Conservation (phyloP, 2,329 filamentous ascomycete species). For the Gremmenia infestans region DNA sequence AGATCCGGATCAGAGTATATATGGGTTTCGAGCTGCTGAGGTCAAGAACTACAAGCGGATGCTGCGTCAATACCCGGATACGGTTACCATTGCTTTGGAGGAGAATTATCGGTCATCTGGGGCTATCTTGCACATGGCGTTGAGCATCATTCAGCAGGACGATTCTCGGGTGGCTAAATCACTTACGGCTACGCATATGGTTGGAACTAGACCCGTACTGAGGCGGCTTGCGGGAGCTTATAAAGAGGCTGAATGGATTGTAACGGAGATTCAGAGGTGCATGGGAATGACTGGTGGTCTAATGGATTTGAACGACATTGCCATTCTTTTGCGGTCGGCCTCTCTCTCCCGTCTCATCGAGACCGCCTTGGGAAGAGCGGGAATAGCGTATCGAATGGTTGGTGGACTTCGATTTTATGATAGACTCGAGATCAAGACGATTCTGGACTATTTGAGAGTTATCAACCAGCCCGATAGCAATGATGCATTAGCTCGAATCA, state of each 20-base stretch:
- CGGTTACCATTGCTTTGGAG: constrained; percentile 78
- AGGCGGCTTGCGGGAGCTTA: constrained; percentile 65
- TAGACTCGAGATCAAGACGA: constrained; percentile 76
- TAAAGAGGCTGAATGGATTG: constrained; percentile 82
- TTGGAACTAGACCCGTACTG: constrained; percentile 75
- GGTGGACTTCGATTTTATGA: constrained; percentile 91
- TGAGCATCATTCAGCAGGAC: constrained; percentile 89
- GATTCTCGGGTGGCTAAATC: constrained; percentile 72
- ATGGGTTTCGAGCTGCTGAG: constrained; percentile 90
- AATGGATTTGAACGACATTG: constrained; percentile 71
- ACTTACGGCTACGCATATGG: constrained; percentile 72
- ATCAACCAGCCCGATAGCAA: constrained; percentile 82
- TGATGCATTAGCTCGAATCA: constrained; percentile 75
- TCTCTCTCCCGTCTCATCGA: constrained; percentile 83
- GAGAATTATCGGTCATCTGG: constrained; percentile 94
- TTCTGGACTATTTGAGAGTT: constrained; percentile 84
- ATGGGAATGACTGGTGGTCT: constrained; percentile 68
- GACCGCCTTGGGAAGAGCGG: constrained; percentile 70
- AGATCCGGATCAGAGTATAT: constrained; percentile 97
- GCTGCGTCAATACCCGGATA: constrained; percentile 69
- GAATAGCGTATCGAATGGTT: constrained; percentile 88
- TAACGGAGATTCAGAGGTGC: constrained; percentile 71
- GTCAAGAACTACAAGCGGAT: constrained; percentile 81
- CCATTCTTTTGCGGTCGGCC: constrained; percentile 81
- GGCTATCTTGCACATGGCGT: constrained; percentile 72